A percentile compares a stretch with the other conserved stretches of the same genome.
Evolutionary conservation across 2,329 filamentous ascomycete species (phyloP).

Genomic region (Helicocarpus griseus): DNA sequence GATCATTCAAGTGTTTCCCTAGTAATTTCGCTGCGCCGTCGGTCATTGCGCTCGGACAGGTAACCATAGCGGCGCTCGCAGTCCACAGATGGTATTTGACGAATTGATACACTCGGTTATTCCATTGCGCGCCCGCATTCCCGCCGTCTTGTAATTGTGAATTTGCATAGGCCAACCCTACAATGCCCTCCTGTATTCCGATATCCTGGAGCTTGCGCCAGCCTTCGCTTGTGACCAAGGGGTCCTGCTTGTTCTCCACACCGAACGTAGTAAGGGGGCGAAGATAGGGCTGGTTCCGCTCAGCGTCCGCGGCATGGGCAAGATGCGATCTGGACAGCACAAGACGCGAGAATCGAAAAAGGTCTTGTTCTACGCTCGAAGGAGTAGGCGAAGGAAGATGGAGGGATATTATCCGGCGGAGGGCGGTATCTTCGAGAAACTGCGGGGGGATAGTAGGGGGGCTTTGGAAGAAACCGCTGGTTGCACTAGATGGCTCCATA

Average conservation of each 20-base stretch:
- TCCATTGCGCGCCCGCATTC: slow-evolving; percentile 8
- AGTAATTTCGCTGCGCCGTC: slow-evolving; percentile 20
- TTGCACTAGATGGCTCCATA: slow-evolving; percentile 19
- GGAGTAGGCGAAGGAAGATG: slow-evolving; percentile 16
- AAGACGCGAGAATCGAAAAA: slow-evolving; percentile 15
- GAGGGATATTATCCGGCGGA: slow-evolving; percentile 15
- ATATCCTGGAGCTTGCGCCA: slow-evolving; percentile 18
- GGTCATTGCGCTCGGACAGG: slow-evolving; percentile 21
- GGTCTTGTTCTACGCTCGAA: slow-evolving; percentile 12
- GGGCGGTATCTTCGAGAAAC: slow-evolving; percentile 14
- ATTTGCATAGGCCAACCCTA: slow-evolving; percentile 16
- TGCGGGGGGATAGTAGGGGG: slow-evolving; percentile 13
- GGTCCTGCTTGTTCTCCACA: slow-evolving; percentile 17
- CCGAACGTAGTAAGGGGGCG: slow-evolving; percentile 18
- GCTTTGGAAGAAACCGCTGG: slow-evolving; percentile 18
- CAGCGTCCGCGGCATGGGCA: slow-evolving; percentile 14
- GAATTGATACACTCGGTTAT: slow-evolving; percentile 17
- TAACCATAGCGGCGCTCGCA: slow-evolving; percentile 18
- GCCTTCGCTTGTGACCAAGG: slow-evolving; percentile 18
- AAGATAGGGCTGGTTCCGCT: slow-evolving; percentile 15
- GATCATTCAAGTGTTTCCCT: slow-evolving; percentile 14
- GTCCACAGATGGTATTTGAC: slow-evolving; percentile 17
- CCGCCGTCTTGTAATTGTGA: not conserved
- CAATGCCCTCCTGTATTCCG: slow-evolving; percentile 18
- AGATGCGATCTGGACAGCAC: slow-evolving; percentile 15